Evolutionary conservation across 2,329 filamentous ascomycete species (phyloP), one percentile per base, ranked within the genome.

Genomic region (Microsporum ferrugineum): DNA sequence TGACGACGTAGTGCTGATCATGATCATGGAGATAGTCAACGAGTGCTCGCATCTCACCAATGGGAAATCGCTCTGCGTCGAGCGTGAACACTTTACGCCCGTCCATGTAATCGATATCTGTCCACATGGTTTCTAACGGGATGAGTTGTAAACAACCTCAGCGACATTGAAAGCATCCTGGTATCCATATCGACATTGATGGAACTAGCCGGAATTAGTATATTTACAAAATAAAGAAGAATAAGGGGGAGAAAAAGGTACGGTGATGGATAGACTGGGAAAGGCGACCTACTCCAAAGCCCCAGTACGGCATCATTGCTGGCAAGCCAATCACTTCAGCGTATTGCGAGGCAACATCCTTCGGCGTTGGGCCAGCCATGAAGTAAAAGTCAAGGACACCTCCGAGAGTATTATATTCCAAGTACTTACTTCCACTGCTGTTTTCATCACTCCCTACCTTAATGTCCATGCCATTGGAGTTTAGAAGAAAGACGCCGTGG

Each of bases 321-420:
- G 82, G 79, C 1, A 77, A 66, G 0, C 79, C 80, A 6, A 76
- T 75, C 41, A 84, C 71, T 61, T 79, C 75, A 2, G 80, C 75
- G 64, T 84, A 84, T 65, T 85, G 82, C 65, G 74, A 72, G 1
- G 81, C 72, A 1, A 84, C 81, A 4, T 82, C 78, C 12, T 78
- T 68, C 0, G 82, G 80, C 0, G 73, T 76, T 0, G 82, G 81
- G 0, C 82, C 83, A 3, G 80, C 76, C 5, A 84, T 63, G 65
- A 85, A 84, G 68, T 85, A 85, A 59, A 85, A 80, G 70, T 90
- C 88, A 2, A 91, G 69, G 23, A 89, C 80, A 2, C 88, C 88
- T 14, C 88, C 88, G 1, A 90, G 77, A 1, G 82, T 82, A 71
- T 89, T 88, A 74, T 89, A 90, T 72, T 90, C 86, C 2, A 91